Evolutionary conservation across 2,329 filamentous ascomycete genomes (phyloP), one percentile per base, ranked within the genome.

Genomic region (Aspergillus chevalieri): DNA sequence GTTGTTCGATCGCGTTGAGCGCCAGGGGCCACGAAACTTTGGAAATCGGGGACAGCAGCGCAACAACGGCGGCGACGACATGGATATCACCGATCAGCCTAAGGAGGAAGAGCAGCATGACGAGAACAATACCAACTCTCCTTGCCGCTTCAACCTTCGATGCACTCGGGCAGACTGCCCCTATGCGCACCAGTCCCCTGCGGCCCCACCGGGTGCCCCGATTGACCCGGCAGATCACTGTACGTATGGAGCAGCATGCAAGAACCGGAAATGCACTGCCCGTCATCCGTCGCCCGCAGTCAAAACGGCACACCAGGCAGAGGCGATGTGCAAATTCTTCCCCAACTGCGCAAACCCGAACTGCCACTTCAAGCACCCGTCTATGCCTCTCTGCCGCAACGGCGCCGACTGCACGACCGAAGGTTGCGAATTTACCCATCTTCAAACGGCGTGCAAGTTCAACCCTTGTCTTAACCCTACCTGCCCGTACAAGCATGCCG

Each of bases 171-270:
- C 82, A 58, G 88, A 94, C 53, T 98, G 93, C 74, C 86, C 85
- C 57, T 98, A 89, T 67, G 93, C 89, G 15, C 93, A 98, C 64
- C 92, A 96, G 72, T 95, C 91, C 14, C 90, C 93, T 2, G 90
- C 87, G 2, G 91, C 92, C 28, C 86, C 89, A 3, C 85, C 86
- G 2, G 87, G 86, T 24, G 81, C 80, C 2, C 79, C 84, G 0
- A 78, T 97, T 50, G 93, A 97, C 67, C 78, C 91, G 57, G 81
- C 78, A 51, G 89, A 95, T 62, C 77, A 80, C 15, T 98, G 93
- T 74, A 80, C 80, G 15, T 97, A 87, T 61, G 92, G 90, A 17
- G 89, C 84, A 2, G 90, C 90, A 7, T 98, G 93, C 82, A 95
- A 93, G 74, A 98, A 97, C 77, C 80, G 83, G 62, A 97, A 97